Percentiles rank a stretch among this genome's conserved stretches.
Conservation (phyloP, 1,284 basidiomycete species). For the Trichosporon sp. region DNA sequence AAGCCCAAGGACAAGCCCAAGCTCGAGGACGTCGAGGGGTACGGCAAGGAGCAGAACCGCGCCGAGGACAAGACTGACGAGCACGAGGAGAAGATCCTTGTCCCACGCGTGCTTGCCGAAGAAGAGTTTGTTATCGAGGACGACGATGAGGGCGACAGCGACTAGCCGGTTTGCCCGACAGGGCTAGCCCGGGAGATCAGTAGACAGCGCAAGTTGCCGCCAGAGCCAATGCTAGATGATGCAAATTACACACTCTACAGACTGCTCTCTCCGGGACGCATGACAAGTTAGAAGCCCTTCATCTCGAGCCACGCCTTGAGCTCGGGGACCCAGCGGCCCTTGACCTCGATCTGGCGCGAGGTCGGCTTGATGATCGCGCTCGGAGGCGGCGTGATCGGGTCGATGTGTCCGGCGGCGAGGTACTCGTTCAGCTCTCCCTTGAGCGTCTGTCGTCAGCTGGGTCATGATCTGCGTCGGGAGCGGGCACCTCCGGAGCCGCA, state of each 20-base stretch:
- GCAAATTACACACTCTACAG: conserved; percentile 4
- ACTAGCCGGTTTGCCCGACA: no score
- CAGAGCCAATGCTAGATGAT: not conserved
- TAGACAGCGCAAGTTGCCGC: not conserved
- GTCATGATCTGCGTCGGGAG: no score
- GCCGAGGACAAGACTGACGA: conserved; percentile 4
- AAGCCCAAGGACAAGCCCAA: not conserved
- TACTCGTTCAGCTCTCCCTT: conserved; percentile 30
- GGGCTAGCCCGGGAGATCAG: no score
- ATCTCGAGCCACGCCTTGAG: conserved; percentile 37
- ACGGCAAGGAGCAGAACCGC: not conserved
- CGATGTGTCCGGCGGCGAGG: conserved; percentile 33
- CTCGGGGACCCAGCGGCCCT: conserved; percentile 38
- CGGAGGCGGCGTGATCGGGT: conserved; percentile 33
- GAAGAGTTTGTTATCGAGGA: not conserved
- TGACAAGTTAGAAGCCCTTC: conserved; percentile 31
- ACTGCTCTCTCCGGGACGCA: not conserved
- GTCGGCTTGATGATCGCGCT: conserved; percentile 30
- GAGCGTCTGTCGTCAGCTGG: conserved; percentile 24
- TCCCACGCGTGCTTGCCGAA: not conserved
- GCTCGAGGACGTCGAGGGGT: conserved; percentile 1
- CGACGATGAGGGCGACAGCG: not conserved
- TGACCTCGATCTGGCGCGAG: conserved; percentile 35
- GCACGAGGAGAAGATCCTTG: not conserved
- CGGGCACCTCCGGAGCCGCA: no score